Evolutionary conservation across 805 yeast species (phyloP), one percentile per base, ranked within the genome.

Genomic region (Wickerhamomyces bisporus): DNA sequence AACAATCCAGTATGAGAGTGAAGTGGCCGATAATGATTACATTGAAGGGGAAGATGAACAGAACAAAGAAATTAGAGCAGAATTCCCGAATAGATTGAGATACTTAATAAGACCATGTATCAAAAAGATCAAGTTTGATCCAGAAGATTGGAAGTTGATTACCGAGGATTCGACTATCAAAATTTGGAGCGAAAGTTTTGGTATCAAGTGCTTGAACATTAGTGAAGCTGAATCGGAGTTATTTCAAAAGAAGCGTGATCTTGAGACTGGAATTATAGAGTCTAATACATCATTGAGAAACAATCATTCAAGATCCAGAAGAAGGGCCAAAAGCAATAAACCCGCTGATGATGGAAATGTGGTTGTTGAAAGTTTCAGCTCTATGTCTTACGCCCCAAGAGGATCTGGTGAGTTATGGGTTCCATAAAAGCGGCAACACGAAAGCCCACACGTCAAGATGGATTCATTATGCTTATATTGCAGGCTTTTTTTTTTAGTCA

Each of bases 81-180:
- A 57, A 23, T 62, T 80, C 49, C 86, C 87, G 2, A 57, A 57
- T 6, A 62, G 81, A 43, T 64, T 77, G 41, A 75, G 67, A 48
- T 71, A 66, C 45, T 58, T 81, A 45, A 63, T 81, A 30, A 68
- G 80, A 44, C 70, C 85, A 9, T 76, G 81, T 49, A 60, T 79
- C 25, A 75, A 71, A 43, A 79, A 79, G 53, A 64, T 68, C 35
- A 70, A 62, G 39, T 47, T 61, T 26, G 61, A 57, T 26, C 45
- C 49, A 8, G 58, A 58, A 28, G 58, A 66, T 26, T 82, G 88
- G 88, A 61, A 64, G 18, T 57, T 81, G 18, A 66, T 81, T 6
- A 72, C 86, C 5, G 91, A 82, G 53, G 86, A 80, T 47, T 52
- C 68, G 2, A 64, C 68, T 4, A 69, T 78, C 13, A 60, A 62